A percentile compares a stretch with the other conserved stretches of the same genome.
These are phyloP conservation scores for Pisolithus marmoratus DNA, from an alignment of 768 basidiomycete species.

Conservation along the genomic window DNA sequence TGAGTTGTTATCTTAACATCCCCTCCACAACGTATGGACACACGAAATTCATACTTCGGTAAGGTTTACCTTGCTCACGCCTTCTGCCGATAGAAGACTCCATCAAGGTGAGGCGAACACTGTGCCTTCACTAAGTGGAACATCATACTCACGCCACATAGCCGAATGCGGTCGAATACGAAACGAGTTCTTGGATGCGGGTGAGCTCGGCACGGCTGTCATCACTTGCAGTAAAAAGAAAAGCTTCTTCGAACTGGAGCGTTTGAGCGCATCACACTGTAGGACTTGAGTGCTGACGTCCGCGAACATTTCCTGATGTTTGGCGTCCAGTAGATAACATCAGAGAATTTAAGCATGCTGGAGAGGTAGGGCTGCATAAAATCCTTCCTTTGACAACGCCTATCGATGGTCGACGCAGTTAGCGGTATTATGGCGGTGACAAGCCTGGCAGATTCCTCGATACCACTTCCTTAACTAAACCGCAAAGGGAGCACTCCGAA, in stretches of 20 bases:
- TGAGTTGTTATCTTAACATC: slow-evolving; percentile 56
- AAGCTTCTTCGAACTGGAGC: background rate
- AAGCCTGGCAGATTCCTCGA: slow-evolving; percentile 42
- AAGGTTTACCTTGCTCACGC: slow-evolving; percentile 83
- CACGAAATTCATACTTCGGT: slow-evolving; percentile 68
- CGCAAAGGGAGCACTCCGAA: no score
- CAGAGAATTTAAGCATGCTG: slow-evolving; percentile 22
- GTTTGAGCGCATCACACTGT: slow-evolving; percentile 15
- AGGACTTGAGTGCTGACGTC: slow-evolving; percentile 55
- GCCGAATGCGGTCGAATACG: slow-evolving; percentile 75
- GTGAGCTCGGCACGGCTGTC: slow-evolving; percentile 62
- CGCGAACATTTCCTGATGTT: slow-evolving; percentile 53
- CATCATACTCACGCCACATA: slow-evolving; percentile 63
- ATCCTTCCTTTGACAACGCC: slow-evolving; percentile 18
- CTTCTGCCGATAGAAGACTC: slow-evolving; percentile 85
- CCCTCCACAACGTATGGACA: slow-evolving; percentile 82
- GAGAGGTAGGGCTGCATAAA: background rate
- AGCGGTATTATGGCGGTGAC: slow-evolving; percentile 43
- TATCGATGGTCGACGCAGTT: slow-evolving; percentile 42
- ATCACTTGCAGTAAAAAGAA: slow-evolving; percentile 48
- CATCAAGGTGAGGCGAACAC: background rate
- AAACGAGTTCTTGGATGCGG: slow-evolving; percentile 81
- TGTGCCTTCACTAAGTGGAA: background rate
- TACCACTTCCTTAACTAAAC: slow-evolving; percentile 43
- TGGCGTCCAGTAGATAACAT: slow-evolving; percentile 53